Base-by-base conservation (phyloP, 768 basidiomycete species). In the Piloderma croceum region DNA sequence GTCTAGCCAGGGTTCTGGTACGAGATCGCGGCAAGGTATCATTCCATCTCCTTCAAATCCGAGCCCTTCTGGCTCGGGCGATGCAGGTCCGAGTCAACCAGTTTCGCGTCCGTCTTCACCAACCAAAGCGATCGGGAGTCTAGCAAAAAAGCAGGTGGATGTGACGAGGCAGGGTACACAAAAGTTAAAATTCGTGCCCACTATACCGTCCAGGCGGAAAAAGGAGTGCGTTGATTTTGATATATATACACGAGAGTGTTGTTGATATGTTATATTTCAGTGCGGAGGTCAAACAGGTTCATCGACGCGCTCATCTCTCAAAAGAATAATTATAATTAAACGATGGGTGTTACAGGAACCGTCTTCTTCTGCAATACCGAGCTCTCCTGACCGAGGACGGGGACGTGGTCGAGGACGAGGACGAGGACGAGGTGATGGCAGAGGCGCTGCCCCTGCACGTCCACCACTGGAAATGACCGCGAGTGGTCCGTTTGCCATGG, bases 401-500 rank as follows among this genome's bases (percentile, higher is more conserved):
- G 77, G 70, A 12, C 59, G 64, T 33, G 69, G 68, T 13, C 62
- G 73, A 4, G 75, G 73, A 3, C 69, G 68, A 33, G 76, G 66
- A 6, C 62, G 69, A 27, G 76, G 79, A 6, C 56, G 73, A 39
- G 76, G 77, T n/a, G 60, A 72, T 9, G 79, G 76, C 34, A 62
- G 73, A 24, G 75, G 73, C 31, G 74, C 65, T 3, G 50, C 62
- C 0, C 52, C 62, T n/a, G 48, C 76, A 20, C 73, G 72, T 1
- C 64, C 80, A 34, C 61, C 73, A 2, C 66, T 66, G 6, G 81
- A 85, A 62, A 87, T 90, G 87, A 82, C 76, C 13, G 88, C 88
- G 1, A 88, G 84, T 52, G 88, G 88, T 3, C 88, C 88, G 11
- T 90, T 90, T 51, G 85, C 88, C 15, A 81, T 90, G 79, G 88